These are phyloP conservation scores for Solanum verrucosum DNA, from an alignment of 257 asterid genomes.

Conservation along the genomic window DNA sequence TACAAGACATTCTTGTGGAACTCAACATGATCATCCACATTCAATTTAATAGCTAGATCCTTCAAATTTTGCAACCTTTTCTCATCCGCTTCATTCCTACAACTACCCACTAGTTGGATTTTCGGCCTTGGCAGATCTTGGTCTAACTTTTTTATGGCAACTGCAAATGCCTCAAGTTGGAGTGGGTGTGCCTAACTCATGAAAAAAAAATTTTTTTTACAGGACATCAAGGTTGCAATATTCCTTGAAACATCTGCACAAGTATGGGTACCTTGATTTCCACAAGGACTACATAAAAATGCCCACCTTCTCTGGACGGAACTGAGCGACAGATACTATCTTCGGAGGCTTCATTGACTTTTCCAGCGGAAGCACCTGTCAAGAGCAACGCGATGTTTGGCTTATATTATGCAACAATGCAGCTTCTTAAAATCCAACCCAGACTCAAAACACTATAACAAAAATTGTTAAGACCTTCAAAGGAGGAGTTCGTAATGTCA, in stretches of 20 bases:
- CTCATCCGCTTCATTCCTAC: conserved; percentile 94
- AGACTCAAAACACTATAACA: neutral
- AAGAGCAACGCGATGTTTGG: neutral
- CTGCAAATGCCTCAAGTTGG: conserved; percentile 90
- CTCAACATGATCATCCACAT: conserved; percentile 72
- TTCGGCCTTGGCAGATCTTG: conserved; percentile 52
- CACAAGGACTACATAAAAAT: conserved; percentile 24
- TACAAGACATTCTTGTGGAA: conserved; percentile 77
- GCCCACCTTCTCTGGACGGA: conserved; percentile 98
- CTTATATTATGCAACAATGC: neutral
- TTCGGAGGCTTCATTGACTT: conserved; percentile 53
- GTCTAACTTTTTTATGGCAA: conserved; percentile 45
- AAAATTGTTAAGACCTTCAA: neutral
- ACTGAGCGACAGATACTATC: conserved; percentile 89
- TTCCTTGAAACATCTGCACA: neutral
- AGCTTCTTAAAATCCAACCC: neutral
- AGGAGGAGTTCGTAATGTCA: neutral
- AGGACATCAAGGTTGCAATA: conserved; percentile 8
- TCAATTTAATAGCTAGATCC: conserved; percentile 59
- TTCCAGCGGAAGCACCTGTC: conserved; percentile 66
- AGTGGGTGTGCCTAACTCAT: conserved; percentile 63
- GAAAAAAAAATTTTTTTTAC: conserved; percentile 7
- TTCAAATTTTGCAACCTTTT: conserved; percentile 71
- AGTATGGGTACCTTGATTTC: conserved; percentile 39
- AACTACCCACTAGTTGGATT: conserved; percentile 89